Percentiles rank a stretch among this genome's conserved stretches.
These are phyloP conservation scores for Suhomyces sp. DNA, from an alignment of 805 yeast species.

Conservation along the genomic window DNA sequence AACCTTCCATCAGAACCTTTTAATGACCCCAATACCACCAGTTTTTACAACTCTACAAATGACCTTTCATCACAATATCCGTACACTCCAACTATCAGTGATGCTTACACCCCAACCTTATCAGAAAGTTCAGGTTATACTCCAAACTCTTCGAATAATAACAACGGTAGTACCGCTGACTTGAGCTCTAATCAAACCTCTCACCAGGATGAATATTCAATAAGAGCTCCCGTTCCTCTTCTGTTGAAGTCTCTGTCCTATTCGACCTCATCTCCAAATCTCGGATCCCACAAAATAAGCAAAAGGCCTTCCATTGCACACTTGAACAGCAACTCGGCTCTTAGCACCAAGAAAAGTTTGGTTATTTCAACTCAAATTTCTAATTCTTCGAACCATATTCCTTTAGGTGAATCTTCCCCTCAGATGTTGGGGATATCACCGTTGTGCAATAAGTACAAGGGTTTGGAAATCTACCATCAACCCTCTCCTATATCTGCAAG, in stretches of 20 bases:
- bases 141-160: constrained; percentile 13
- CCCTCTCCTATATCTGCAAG: constrained; percentile 12
- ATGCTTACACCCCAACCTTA: constrained; percentile 19
- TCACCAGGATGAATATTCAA: constrained; percentile 1
- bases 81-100: constrained; percentile 18
- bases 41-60: constrained; percentile 9
- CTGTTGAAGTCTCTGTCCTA: constrained; percentile 5
- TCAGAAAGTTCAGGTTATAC: constrained; percentile 19
- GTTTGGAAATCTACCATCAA: constrained; percentile 15
- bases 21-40: not conserved
- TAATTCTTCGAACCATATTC: constrained; percentile 6
- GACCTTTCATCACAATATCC: constrained; percentile 13
- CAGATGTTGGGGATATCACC: constrained; percentile 19
- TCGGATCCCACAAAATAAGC: constrained; percentile 13
- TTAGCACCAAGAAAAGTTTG: constrained; percentile 18
- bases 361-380: constrained; percentile 11
- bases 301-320: constrained; percentile 20
- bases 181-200: not conserved
- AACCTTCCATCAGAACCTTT: not conserved
- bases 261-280: constrained; percentile 4
- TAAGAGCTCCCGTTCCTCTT: constrained; percentile 9
- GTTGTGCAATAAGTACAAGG: constrained; percentile 19
- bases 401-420: constrained; percentile 12
- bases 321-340: constrained; percentile 11
- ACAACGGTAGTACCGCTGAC: constrained; percentile 2